Evolutionary conservation across 345 rosid genomes (phyloP).

Genomic region (Crucihimalaya himalaica): DNA sequence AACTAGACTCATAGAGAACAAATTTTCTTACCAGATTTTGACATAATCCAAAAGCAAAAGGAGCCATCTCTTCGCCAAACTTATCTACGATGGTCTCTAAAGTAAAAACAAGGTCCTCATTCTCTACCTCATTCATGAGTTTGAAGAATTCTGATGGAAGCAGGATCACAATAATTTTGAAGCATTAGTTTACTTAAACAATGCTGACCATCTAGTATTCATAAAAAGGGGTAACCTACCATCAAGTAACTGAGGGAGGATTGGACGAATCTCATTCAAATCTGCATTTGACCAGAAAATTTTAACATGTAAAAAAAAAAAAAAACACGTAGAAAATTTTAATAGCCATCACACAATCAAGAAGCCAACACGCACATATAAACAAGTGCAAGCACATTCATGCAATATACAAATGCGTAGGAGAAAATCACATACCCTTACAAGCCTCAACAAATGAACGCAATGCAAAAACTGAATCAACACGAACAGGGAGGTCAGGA

Average conservation of each 20-base stretch:
- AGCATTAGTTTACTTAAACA: conserved; percentile 9
- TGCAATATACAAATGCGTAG: conserved; percentile 17
- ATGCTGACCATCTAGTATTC: conserved; percentile 16
- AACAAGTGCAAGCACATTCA: conserved; percentile 21
- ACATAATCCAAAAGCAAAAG: conserved; percentile 90
- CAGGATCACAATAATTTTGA: conserved; percentile 6
- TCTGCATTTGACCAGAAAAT: conserved; percentile 49
- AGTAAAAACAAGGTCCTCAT: conserved; percentile 92
- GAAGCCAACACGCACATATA: neutral
- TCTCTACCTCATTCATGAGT: conserved; percentile 96
- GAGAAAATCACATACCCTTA: conserved; percentile 51
- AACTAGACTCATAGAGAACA: conserved; percentile 21
- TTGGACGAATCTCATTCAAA: conserved; percentile 88
- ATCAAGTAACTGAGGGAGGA: conserved; percentile 90
- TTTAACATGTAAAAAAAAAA: too few species aligned
- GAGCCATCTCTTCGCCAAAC: conserved; percentile 98
- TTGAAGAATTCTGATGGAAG: conserved; percentile 73
- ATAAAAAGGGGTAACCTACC: conserved; percentile 51
- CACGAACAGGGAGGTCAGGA: conserved; percentile 95
- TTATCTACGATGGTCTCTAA: conserved; percentile 91
- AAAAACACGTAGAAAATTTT: too few species aligned
- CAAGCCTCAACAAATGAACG: conserved; percentile 94
- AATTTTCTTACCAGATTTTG: conserved; percentile 75
- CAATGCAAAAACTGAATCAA: conserved; percentile 92
- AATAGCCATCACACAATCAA: conserved; percentile 19